Evolutionary conservation across 371 early-diverging fungal species (phyloP), one percentile per base, ranked within the genome.

Genomic region (Dichotomocladium elegans): DNA sequence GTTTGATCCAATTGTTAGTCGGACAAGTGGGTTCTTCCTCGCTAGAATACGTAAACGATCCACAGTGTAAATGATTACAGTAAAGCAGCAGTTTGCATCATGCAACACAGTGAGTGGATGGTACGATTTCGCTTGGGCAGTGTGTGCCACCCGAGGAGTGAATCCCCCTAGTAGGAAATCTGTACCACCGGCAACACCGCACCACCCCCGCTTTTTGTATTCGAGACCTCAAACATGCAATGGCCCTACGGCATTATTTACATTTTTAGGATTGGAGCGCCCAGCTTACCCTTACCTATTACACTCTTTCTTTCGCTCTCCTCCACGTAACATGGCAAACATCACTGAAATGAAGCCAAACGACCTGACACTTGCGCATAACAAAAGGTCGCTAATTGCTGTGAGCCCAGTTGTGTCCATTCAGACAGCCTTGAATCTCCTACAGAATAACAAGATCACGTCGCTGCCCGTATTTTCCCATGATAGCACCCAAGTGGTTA

Each of bases 21-120:
- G 66, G 15, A 88, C 89, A 9, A 88, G 90, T 53, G 91, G 90
- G 0, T 79, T 91, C 52, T 89, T 91, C 61, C 53, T 89, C 34
- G 89, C 86, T n/a, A 51, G 84, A 51, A 79, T 90, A 56, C 61
- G 72, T 30, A 90, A 90, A 43, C 25, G 19, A 47, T 3, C 24
- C 22, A 35, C 3, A 12, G 2, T 30, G 22, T 19, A 17, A 19
- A n/a, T 34, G 10, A 24, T 17, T 28, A 21, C 29, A 47, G 25
- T 19, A 41, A 17, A 9, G 15, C 6, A 24, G 6, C 8, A 17
- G 6, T 6, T 37, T 9, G 6, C 12, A 37, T 37, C n/a, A 1
- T 17, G 6, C 19, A 4, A 0, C 1, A 17, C 6, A 6, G 40
- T 37, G 6, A 12, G 19, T 15, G 4, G 14, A 5, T 37, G 4